phyloP scores from a whole-genome alignment of 306 rosid species.

The Aeschynomene evenia region DNA sequence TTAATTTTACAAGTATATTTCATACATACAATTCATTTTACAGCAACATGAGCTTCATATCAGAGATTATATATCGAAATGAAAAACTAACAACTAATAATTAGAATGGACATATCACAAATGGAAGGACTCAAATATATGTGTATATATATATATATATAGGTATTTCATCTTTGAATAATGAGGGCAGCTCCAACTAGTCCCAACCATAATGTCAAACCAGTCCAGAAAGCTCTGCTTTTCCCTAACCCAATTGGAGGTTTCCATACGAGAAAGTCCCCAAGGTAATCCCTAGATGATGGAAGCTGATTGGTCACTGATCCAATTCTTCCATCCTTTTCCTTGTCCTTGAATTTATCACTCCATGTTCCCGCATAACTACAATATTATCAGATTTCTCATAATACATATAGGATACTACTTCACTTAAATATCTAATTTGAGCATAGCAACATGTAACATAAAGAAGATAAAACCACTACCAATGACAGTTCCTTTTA shows the following conservation, averaged over 20 bases:
- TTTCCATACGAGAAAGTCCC: conserved; percentile 83
- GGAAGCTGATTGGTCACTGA: conserved; percentile 69
- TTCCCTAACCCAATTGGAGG: conserved; percentile 77
- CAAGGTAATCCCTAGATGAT: conserved; percentile 72
- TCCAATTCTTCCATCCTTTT: conserved; percentile 37
- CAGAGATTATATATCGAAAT: conserved; percentile 1
- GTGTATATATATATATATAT: background rate
- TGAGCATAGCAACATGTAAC: background rate
- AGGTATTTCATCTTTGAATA: conserved; percentile 60
- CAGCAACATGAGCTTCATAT: conserved; percentile 30
- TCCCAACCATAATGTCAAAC: conserved; percentile 83
- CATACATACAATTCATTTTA: conserved; percentile 26
- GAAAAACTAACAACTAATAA: conserved; percentile 20
- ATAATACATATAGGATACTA: background rate
- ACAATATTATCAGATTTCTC: conserved; percentile 33
- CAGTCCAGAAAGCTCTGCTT: conserved; percentile 73
- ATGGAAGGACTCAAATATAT: conserved; percentile 33
- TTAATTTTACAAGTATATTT: background rate
- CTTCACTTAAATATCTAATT: background rate
- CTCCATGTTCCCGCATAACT: conserved; percentile 94
- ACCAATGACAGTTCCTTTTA: background rate
- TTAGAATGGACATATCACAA: conserved; percentile 28
- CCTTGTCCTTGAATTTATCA: conserved; percentile 80
- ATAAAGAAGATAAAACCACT: background rate
- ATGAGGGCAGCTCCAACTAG: conserved; percentile 82